phyloP scores from a whole-genome alignment of 768 basidiomycete genomes.

The Tubosaeta sp. region DNA sequence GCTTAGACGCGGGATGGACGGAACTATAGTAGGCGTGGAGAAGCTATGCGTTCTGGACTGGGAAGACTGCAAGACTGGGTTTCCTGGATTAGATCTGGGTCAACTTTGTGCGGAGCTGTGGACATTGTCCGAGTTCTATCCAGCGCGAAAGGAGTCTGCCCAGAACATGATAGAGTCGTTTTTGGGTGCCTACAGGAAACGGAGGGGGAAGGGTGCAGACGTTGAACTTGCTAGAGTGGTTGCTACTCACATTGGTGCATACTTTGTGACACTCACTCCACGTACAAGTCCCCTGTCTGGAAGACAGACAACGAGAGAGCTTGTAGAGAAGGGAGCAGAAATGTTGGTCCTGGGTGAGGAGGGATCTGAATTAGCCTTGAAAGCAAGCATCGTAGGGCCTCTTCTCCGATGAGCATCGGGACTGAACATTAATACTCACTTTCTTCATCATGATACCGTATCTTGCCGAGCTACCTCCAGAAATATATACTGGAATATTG shows the following conservation, averaged over 20 bases:
- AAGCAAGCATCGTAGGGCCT: slow-evolving; percentile 26
- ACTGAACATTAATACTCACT: background rate
- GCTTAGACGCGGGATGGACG: slow-evolving; percentile 27
- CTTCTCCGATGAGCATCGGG: background rate
- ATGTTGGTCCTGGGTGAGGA: slow-evolving; percentile 35
- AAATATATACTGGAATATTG: slow-evolving; percentile 62
- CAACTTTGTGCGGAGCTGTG: slow-evolving; percentile 62
- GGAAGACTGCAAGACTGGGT: slow-evolving; percentile 58
- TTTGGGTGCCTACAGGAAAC: slow-evolving; percentile 40
- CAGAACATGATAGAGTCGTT: slow-evolving; percentile 40
- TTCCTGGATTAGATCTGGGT: slow-evolving; percentile 55
- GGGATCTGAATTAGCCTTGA: slow-evolving; percentile 25
- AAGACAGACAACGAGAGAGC: slow-evolving; percentile 42
- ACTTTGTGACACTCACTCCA: slow-evolving; percentile 50
- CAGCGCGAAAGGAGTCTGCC: slow-evolving; percentile 35
- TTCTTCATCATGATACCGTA: slow-evolving; percentile 12
- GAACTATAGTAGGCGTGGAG: slow-evolving; percentile 28
- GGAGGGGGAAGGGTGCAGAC: slow-evolving; percentile 14
- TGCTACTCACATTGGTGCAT: slow-evolving; percentile 49
- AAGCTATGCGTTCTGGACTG: slow-evolving; percentile 56
- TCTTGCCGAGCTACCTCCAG: slow-evolving; percentile 49
- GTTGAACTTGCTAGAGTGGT: slow-evolving; percentile 33
- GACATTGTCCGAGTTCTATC: slow-evolving; percentile 45
- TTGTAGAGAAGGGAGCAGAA: slow-evolving; percentile 49
- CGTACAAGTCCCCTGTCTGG: slow-evolving; percentile 45